Evolutionary conservation across 768 basidiomycete genomes (phyloP).

Genomic region (Rubroboletus satanas): DNA sequence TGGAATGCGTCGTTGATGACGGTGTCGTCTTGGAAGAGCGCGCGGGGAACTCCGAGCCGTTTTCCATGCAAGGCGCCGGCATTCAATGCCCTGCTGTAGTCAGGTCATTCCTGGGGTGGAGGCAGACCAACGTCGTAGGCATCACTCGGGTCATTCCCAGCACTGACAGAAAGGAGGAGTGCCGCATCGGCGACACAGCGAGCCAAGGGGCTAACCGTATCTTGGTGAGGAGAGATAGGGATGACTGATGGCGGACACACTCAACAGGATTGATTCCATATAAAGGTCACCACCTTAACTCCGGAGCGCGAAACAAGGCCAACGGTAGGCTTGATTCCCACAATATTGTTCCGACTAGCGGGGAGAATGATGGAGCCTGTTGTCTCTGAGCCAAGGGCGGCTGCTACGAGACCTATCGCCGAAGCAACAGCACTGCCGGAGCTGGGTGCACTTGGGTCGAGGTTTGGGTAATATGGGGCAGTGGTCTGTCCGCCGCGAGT

Average conservation of each 20-base stretch:
- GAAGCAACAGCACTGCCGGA: conserved; percentile 43
- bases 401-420: conserved; percentile 44
- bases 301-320: conserved; percentile 40
- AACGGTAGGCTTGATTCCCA: conserved; percentile 41
- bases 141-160: conserved; percentile 41
- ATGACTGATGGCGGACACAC: conserved; percentile 35
- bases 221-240: conserved; percentile 41
- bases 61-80: conserved; percentile 42
- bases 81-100: conserved; percentile 52
- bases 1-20: conserved; percentile 36
- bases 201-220: conserved; percentile 38
- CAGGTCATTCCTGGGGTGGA: conserved; percentile 48
- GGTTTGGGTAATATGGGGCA: conserved; percentile 40
- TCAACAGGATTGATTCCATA: background rate
- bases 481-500: conserved; percentile 44
- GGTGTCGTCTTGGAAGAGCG: conserved; percentile 23
- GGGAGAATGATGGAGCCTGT: conserved; percentile 48
- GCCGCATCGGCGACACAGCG: conserved; percentile 39
- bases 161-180: conserved; percentile 37
- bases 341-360: conserved; percentile 40
- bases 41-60: conserved; percentile 44
- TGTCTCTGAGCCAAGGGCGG: conserved; percentile 44
- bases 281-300: conserved; percentile 21
- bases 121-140: conserved; percentile 34
- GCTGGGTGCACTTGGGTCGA: conserved; percentile 39